Base-by-base conservation (phyloP, 495 filamentous ascomycete species). In the Annulohypoxylon stygium region DNA sequence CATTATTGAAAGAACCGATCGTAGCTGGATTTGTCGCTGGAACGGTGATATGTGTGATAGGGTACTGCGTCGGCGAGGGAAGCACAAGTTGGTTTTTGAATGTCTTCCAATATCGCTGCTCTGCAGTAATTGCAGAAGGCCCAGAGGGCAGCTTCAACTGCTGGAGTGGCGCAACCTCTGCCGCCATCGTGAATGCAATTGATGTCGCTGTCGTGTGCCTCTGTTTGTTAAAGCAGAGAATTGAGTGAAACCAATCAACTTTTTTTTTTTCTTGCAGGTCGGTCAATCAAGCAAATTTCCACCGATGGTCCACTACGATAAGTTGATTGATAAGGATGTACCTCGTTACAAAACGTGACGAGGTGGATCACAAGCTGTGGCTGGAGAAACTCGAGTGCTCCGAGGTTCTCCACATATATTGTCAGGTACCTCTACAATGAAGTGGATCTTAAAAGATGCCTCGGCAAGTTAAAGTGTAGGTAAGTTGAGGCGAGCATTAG, bases 81-180 rank as follows among this genome's bases (percentile, higher is more conserved):
- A 98, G 88, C 33, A 93, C 87, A 53, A 95, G 90, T 36, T 93
- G 91, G 50, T 95, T 95, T 80, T 91, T 92, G 86, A 99, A 99
- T 39, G 90, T 91, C 72, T 90, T 90, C 94, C 96, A 99, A 85
- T 98, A 98, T 73, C 90, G 87, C 82, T 98, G 94, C 83, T 99
- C 96, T 51, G 95, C 89, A 4, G 94, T 97, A 30, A 91, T 77
- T 58, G 90, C 87, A 20, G 87, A 86, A 63, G 92, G 91, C 37
- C 91, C 92, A 25, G 87, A 83, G 33, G 95, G 91, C 71, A 97
- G 89, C 87, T 94, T 96, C 79, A 97, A 82, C 77, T 90, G 91
- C 78, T 91, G 91, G 64, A 97, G 84, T 70, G 93, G 91, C 75
- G 90, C 88, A 70, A 98, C 92, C 80, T 93, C 90, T 67, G 94